These are phyloP conservation scores for Tillandsia leiboldiana DNA, from an alignment of 176 grass and related monocot species.

Conservation along the genomic window DNA sequence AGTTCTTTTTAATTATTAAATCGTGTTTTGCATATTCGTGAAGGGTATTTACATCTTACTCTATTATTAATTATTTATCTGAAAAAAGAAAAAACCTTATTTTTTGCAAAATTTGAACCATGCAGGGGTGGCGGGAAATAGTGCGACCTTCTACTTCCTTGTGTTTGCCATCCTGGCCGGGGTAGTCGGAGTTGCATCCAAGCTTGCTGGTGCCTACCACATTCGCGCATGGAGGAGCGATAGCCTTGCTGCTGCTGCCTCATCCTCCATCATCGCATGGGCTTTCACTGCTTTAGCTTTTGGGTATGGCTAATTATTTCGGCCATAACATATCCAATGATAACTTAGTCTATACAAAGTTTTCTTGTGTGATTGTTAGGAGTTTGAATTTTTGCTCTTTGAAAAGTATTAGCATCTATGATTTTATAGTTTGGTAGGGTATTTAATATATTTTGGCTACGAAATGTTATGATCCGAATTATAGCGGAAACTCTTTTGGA, in stretches of 20 bases:
- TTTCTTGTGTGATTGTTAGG: not conserved
- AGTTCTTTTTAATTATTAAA: no score
- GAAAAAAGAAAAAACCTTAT: no score
- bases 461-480: no score
- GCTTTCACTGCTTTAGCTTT: slow-evolving; percentile 45
- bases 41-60: no score
- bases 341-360: not conserved
- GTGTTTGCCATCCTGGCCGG: slow-evolving; percentile 45
- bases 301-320: slow-evolving; percentile 13
- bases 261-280: slow-evolving; percentile 27
- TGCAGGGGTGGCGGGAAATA: slow-evolving; percentile 34
- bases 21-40: no score
- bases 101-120: not conserved
- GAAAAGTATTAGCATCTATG: no score
- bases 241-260: slow-evolving; percentile 23
- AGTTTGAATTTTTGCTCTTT: no score
- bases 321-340: not conserved
- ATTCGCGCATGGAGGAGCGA: slow-evolving; percentile 32
- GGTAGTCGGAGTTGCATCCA: slow-evolving; percentile 27
- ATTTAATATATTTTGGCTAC: no score
- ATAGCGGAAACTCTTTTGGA: no score
- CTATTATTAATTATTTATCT: not conserved
- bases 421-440: no score
- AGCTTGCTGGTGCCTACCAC: slow-evolving; percentile 41
- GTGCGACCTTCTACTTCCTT: slow-evolving; percentile 64